These are phyloP conservation scores for Metschnikowia proteae DNA, from an alignment of 805 yeast species.

Conservation along the genomic window DNA sequence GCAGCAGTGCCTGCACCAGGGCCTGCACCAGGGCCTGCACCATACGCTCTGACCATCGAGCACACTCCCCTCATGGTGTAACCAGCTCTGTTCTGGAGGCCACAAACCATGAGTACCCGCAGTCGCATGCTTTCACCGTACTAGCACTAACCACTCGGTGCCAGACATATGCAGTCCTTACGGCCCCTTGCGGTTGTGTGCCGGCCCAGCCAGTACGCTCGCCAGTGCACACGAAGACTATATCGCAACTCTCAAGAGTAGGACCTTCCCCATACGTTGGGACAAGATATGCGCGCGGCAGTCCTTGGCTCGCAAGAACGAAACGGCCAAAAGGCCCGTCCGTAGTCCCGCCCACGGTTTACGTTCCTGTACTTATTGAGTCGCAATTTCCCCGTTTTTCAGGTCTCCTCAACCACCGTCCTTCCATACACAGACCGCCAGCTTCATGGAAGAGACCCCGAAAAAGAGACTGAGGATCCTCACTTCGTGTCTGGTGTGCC, in stretches of 20 bases:
- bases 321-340: background rate
- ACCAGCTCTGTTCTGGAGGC: too few relatives aligned
- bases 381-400: constrained; percentile 1
- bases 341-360: background rate
- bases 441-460: constrained; percentile 1
- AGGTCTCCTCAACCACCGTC: background rate
- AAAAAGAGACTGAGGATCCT: constrained; percentile 40
- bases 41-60: background rate
- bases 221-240: background rate
- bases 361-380: background rate
- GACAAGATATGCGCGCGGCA: background rate
- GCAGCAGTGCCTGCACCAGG: background rate
- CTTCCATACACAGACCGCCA: background rate
- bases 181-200: background rate
- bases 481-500: constrained; percentile 43
- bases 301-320: background rate
- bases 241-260: background rate
- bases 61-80: background rate
- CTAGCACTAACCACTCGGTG: too few relatives aligned
- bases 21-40: too few relatives aligned
- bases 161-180: too few relatives aligned
- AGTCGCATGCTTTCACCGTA: too few relatives aligned
- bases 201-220: background rate
- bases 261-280: background rate
- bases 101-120: too few relatives aligned